Base-by-base conservation (phyloP, 441 rosid genomes). In the Melastoma candidum region DNA sequence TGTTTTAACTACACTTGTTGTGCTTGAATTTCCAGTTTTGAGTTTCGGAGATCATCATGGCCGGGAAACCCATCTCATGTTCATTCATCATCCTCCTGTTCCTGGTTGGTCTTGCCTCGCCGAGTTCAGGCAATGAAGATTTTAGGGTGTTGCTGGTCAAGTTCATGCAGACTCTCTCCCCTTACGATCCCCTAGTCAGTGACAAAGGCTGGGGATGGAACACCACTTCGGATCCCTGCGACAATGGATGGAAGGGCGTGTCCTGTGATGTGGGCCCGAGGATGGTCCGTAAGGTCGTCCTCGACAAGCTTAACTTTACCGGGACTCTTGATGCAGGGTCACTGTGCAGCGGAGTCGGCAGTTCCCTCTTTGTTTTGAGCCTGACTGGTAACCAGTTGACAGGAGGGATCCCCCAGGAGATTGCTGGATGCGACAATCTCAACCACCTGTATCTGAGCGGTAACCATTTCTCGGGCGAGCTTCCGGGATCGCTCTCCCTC, bases 161-260 rank as follows among this genome's bases (percentile, higher is more conserved):
- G n/a, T 59, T 59, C 56, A 59, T 45, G 63, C 49, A 22, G 3
- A 52, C 14, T 17, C 63, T 51, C 49, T 50, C 52, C 36, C 53
- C 63, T 0, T 0, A 26, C 1, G 12, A 48, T 11, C 9, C 13
- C 0, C 44, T 49, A 11, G 22, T 11, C 0, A 51, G 56, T 44
- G 47, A 59, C 7, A 44, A 11, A 14, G 46, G 49, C 44, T 51
- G 50, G 63, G 63, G 63, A 4, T 59, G 63, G 63, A 59, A 59
- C 51, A 41, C 29, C 44, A 50, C 43, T 11, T 59, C 56, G 17
- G 63, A 45, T 13, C 56, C 63, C 46, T 51, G 51, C 26, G 10
- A 48, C 27, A 11, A 56, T 4, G 12, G 41, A 24, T 51, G 63
- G 57, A 14, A 24, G 29, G 63, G 63, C 14, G 22, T 59, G 1